Base-by-base conservation (phyloP, 1,284 basidiomycete species). In the Ganoderma lucidum region DNA sequence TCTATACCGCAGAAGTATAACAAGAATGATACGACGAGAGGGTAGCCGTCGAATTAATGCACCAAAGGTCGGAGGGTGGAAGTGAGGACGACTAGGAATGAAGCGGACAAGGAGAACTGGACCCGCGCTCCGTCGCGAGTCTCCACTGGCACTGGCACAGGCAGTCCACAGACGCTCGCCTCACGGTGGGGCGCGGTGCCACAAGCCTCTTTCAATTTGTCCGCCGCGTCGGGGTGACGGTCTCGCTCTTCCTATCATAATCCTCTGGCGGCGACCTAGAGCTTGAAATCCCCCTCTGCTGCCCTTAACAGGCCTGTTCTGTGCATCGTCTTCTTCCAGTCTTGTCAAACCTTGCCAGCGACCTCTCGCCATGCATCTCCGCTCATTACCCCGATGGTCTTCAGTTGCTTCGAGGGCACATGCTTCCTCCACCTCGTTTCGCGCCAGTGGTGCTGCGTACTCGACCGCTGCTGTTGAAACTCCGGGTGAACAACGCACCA, bases 1-100 rank as follows among this genome's bases (percentile, higher is more conserved):
- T 92, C 37, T 48, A 65, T 45, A 15, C 55, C 32, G 63, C 53
- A 17, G 45, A 30, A 9, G 44, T 23, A 14, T 6, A 32, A 19
- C 19, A 6, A 39, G 35, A 39, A 39, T 17, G 19, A 30, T 6
- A 28, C 23, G 5, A 28, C 15, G 37, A 42, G 59, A 15, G 41
- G 39, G 39, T 42, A 39, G 32, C 10, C 17, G 56, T 23, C 35
- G 56, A 39, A 39, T 15, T 35, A 8, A 8, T 39, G 15, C 6
- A 17, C 9, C 6, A 39, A 19, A 59, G 35, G 32, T 23, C 30
- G 6, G 32, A n/a, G 56, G 48, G 19, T 14, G 6, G 39, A 61
- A 10, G 8, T 44, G 23, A 28, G 23, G 19, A 32, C 32, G 55
- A 55, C 37, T 37, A 35, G 5, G 14, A 30, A 39, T 23, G 39